Base-by-base conservation (phyloP, 768 basidiomycete species). In the Leccinellum luteum region DNA sequence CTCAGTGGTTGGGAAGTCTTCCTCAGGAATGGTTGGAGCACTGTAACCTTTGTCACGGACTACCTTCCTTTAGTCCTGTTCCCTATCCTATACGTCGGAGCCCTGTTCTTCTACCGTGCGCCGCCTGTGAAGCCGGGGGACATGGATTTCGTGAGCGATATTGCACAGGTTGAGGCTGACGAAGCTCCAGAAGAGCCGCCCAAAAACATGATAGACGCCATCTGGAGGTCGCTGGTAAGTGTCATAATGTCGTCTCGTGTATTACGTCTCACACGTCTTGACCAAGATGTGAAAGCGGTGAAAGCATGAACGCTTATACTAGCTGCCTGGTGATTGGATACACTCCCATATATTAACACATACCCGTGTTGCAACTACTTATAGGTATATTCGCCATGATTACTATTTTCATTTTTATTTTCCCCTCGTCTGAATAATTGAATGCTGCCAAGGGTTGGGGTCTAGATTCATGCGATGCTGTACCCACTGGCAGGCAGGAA, bases 181-280 rank as follows among this genome's bases (percentile, higher is more conserved):
- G 79, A 77, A 78, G 82, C 81, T 64, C 89, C 92, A 45, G 88
- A 92, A 19, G 81, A 81, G 6, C 84, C 85, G 14, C 90, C 93
- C 3, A 83, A 61, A 64, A 93, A 88, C 68, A 81, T 74, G 64
- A 0, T 74, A 3, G 90, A 90, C 56, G 83, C 83, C 27, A 79
- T 92, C 73, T 94, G 92, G 92, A 74, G 72, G 57, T 89, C 87
- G 87, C 73, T 94, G 71, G 89, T 94, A 60, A 76, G 87, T 75
- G 28, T 52, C 31, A 0, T 9, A 7, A 19, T 25, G 17, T 41
- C 9, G 15, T 49, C 51, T 10, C 25, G 21, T 27, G 27, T 4
- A 27, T 23, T 17, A 8, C 3, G 5, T 49, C 60, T 64, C 19
- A 64, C 17, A n/a, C 35, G 17, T 48, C 8, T 34, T 48, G n/a